Conservation (phyloP, 2,329 filamentous ascomycete species). For the Fusarium zealandicum region DNA sequence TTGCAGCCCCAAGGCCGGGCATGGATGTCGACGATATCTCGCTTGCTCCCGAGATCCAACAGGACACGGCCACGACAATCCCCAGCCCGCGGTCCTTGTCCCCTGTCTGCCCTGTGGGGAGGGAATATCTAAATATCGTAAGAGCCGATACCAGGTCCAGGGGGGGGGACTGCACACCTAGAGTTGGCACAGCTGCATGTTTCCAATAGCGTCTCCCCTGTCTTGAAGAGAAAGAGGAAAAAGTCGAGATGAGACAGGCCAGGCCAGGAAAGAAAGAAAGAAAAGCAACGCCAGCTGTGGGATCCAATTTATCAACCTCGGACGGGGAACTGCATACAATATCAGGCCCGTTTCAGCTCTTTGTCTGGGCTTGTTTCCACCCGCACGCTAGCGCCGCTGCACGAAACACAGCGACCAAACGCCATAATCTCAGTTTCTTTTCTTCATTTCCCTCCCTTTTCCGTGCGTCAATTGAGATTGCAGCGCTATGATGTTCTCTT, state of each 20-base stretch:
- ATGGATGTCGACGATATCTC: no score
- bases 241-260: constrained; percentile 6
- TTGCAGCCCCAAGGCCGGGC: no score
- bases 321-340: constrained; percentile 3
- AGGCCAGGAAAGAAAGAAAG: background rate
- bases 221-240: constrained; percentile 12
- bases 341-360: constrained; percentile 30
- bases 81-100: background rate
- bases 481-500: no score
- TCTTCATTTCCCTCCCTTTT: constrained; percentile 22
- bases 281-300: background rate
- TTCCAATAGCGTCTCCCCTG: constrained; percentile 4
- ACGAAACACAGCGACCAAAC: constrained; percentile 21
- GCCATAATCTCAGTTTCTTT: constrained; percentile 1
- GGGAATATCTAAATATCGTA: no score
- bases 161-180: no score
- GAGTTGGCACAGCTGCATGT: background rate
- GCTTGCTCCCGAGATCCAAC: constrained; percentile 7
- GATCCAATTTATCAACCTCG: constrained; percentile 18
- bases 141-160: no score
- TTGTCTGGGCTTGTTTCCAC: background rate
- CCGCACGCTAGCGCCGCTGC: constrained; percentile 19
- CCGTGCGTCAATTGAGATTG: constrained; percentile 1
- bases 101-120: no score
- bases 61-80: constrained; percentile 15